Percentiles rank a stretch among this genome's conserved stretches.
Evolutionary conservation across 805 yeast genomes (phyloP).

Genomic region (Candida nonsorbophila): DNA sequence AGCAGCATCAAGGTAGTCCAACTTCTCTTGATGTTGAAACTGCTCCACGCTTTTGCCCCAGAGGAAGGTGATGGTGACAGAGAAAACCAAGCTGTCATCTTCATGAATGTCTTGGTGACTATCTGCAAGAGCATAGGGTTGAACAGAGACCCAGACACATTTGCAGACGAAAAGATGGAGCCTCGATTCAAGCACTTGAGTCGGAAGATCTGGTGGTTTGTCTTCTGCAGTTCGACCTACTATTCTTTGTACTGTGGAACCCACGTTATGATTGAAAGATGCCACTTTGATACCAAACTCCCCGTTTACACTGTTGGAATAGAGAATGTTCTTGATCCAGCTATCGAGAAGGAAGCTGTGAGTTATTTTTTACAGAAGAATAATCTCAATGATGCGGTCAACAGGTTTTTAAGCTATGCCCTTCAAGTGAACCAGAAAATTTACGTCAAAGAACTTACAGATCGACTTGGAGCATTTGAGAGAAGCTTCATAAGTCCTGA

Average conservation of each 20-base stretch:
- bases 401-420: too few species aligned
- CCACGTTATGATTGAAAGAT: constrained; percentile 21
- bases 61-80: constrained; percentile 55
- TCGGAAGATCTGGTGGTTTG: constrained; percentile 30
- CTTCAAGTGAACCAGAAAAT: too few species aligned
- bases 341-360: constrained; percentile 30
- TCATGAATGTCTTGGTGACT: constrained; percentile 51
- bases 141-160: constrained; percentile 61
- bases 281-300: constrained; percentile 18
- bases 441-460: too few species aligned
- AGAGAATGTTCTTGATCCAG: constrained; percentile 24
- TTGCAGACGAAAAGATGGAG: constrained; percentile 18
- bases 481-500: too few species aligned
- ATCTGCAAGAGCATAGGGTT: constrained; percentile 65
- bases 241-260: constrained; percentile 22
- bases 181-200: constrained; percentile 16
- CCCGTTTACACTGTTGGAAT: constrained; percentile 26
- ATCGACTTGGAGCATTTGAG: too few species aligned
- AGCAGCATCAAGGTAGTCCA: constrained; percentile 49
- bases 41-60: constrained; percentile 45
- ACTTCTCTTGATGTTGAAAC: constrained; percentile 45
- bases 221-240: constrained; percentile 17
- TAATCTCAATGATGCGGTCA: too few species aligned
- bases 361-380: constrained; percentile 18
- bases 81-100: constrained; percentile 48